phyloP scores from a whole-genome alignment of 2,329 filamentous ascomycete species.

The Ophiostoma australiae region DNA sequence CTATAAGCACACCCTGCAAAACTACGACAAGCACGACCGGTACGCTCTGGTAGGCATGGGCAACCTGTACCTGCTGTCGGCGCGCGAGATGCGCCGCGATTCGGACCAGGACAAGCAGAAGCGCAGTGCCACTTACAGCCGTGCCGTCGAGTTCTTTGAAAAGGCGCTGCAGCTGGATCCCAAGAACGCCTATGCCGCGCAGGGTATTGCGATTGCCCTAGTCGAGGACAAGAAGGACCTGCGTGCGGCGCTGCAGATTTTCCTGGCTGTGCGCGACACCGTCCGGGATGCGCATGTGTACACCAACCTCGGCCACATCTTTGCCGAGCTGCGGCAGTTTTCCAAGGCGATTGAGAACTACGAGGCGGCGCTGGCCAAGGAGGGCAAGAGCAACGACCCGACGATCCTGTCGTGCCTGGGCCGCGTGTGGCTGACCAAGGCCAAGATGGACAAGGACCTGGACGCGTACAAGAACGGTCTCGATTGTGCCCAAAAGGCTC shows the following conservation, averaged over 20 bases:
- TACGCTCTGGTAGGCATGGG: conserved; percentile 97
- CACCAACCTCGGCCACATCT: conserved; percentile 90
- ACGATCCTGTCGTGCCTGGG: conserved; percentile 80
- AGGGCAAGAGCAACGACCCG: conserved; percentile 67
- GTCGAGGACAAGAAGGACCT: conserved; percentile 92
- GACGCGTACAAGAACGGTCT: conserved; percentile 55
- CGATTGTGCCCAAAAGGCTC: conserved; percentile 63
- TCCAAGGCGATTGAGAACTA: conserved; percentile 92
- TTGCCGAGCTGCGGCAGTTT: conserved; percentile 84
- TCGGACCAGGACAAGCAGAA: conserved; percentile 88
- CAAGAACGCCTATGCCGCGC: conserved; percentile 91
- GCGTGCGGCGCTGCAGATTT: conserved; percentile 74
- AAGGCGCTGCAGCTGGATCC: conserved; percentile 94
- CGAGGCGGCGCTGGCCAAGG: conserved; percentile 75
- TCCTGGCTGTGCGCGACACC: conserved; percentile 85
- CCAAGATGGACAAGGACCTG: conserved; percentile 56
- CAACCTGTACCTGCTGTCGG: conserved; percentile 79
- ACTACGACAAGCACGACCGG: conserved; percentile 95
- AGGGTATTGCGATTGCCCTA: conserved; percentile 89
- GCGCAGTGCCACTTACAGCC: conserved; percentile 77
- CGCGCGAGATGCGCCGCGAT: conserved; percentile 89
- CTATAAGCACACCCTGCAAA: conserved; percentile 92
- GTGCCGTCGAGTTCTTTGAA: conserved; percentile 96
- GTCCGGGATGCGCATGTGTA: conserved; percentile 83
- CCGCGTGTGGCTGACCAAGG: conserved; percentile 79